Evolutionary conservation across 225 moss, liverwort and hornwort species (phyloP).

Genomic region (Neckera pumila): DNA sequence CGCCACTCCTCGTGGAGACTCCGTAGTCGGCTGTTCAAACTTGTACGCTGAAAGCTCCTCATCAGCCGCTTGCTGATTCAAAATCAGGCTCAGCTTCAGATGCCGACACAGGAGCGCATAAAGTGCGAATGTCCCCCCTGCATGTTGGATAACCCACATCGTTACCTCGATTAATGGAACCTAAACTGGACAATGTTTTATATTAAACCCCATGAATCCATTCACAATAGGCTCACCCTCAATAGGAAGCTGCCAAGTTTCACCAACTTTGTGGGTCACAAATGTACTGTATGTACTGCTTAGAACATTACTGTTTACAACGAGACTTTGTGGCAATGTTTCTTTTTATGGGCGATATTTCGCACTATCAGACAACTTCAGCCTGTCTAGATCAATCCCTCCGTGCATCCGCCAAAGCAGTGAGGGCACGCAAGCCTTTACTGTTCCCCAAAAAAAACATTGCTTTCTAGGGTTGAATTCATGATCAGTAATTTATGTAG

Average conservation of each 20-base stretch:
- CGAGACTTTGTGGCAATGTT: background rate
- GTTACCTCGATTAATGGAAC: background rate
- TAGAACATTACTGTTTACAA: background rate
- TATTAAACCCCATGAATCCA: background rate
- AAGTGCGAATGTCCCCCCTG: constrained; percentile 92
- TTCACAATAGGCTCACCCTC: background rate
- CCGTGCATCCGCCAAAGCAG: background rate
- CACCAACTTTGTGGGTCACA: background rate
- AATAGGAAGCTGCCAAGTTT: background rate
- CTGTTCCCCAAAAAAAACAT: background rate
- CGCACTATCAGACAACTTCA: background rate
- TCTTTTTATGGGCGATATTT: background rate
- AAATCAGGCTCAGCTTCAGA: constrained; percentile 68
- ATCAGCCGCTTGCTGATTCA: constrained; percentile 75
- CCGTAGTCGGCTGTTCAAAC: constrained; percentile 16
- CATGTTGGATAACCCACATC: background rate
- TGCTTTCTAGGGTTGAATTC: background rate
- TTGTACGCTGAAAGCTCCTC: constrained; percentile 81
- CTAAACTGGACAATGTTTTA: background rate
- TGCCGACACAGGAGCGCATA: constrained; percentile 84
- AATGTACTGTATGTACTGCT: background rate
- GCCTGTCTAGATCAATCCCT: background rate
- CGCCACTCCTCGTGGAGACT: constrained; percentile 27
- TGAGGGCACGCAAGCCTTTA: background rate
- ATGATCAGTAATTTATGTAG: background rate